Evolutionary conservation across 2,329 filamentous ascomycete species (phyloP).

Genomic region (Pseudopithomyces chartarum): DNA sequence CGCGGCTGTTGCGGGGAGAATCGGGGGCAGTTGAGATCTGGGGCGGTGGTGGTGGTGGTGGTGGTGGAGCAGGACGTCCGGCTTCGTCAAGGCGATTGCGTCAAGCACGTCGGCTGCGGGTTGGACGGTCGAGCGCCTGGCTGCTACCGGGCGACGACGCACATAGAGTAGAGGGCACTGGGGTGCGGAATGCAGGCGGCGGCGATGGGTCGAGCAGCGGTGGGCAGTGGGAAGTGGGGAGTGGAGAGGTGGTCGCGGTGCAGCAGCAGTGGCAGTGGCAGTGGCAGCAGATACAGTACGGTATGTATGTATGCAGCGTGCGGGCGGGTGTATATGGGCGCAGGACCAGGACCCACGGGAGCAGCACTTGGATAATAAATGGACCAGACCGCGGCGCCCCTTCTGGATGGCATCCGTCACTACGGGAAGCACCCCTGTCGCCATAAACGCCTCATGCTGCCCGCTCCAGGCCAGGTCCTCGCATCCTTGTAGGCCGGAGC

Average conservation of each 20-base stretch:
- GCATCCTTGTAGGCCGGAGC: conserved; percentile 8
- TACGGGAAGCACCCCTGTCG: conserved; percentile 7
- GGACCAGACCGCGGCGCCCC: neutral
- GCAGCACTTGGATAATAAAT: conserved; percentile 13
- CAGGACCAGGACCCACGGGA: neutral
- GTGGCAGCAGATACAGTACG: neutral
- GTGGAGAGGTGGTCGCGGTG: neutral
- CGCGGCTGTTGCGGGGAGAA: conserved; percentile 11
- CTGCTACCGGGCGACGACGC: conserved; percentile 12
- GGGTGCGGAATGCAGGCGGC: neutral
- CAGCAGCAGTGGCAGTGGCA: no score
- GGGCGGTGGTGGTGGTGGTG: conserved; percentile 10
- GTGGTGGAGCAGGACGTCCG: conserved; percentile 15
- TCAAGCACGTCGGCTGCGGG: conserved; percentile 25
- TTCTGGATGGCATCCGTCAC: conserved; percentile 8
- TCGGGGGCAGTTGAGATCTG: conserved; percentile 6
- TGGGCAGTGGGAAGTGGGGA: neutral
- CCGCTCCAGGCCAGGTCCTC: neutral
- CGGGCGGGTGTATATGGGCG: no score
- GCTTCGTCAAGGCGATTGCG: conserved; percentile 24
- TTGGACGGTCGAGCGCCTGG: conserved; percentile 13
- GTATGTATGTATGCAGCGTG: no score
- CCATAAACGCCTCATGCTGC: conserved; percentile 6
- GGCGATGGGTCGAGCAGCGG: neutral
- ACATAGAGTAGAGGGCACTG: conserved; percentile 3